These are phyloP conservation scores for Gleditsia sinensis DNA, from an alignment of 306 rosid genomes.

Conservation along the genomic window DNA sequence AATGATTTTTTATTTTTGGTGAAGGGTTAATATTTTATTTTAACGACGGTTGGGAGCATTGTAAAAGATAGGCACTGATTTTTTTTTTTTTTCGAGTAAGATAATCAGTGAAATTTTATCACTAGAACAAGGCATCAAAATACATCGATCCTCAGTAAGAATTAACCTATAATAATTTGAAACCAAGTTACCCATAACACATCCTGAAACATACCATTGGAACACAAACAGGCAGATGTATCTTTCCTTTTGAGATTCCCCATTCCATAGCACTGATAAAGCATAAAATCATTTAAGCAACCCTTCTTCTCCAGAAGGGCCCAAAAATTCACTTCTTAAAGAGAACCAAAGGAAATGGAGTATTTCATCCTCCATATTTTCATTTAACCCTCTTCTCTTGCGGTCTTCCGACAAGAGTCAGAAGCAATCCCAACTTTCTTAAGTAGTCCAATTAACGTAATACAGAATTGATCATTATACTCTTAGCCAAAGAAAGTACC, in stretches of 20 bases:
- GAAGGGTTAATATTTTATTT: too few species aligned
- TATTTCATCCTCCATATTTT: background rate
- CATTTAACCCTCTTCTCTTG: background rate
- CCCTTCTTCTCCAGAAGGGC: constrained; percentile 1
- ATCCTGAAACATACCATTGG: constrained; percentile 13
- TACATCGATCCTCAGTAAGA: background rate
- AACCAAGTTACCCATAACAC: background rate
- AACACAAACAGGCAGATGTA: constrained; percentile 3
- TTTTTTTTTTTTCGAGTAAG: background rate
- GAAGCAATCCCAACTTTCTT: background rate
- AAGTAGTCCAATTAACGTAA: constrained; percentile 2
- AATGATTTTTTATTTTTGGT: too few species aligned
- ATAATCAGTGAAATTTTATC: background rate
- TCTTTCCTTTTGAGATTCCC: background rate
- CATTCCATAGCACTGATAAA: constrained; percentile 17
- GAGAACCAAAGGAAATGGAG: background rate
- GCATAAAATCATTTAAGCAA: constrained; percentile 5
- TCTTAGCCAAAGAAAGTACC: background rate
- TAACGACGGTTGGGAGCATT: too few species aligned
- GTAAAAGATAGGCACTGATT: background rate
- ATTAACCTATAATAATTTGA: background rate
- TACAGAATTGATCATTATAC: background rate
- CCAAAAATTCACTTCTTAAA: background rate
- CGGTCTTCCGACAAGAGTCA: background rate
- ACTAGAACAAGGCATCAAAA: constrained; percentile 7